These are phyloP conservation scores for Colletotrichum caudatum DNA, from an alignment of 2,329 filamentous ascomycete species.

Conservation along the genomic window DNA sequence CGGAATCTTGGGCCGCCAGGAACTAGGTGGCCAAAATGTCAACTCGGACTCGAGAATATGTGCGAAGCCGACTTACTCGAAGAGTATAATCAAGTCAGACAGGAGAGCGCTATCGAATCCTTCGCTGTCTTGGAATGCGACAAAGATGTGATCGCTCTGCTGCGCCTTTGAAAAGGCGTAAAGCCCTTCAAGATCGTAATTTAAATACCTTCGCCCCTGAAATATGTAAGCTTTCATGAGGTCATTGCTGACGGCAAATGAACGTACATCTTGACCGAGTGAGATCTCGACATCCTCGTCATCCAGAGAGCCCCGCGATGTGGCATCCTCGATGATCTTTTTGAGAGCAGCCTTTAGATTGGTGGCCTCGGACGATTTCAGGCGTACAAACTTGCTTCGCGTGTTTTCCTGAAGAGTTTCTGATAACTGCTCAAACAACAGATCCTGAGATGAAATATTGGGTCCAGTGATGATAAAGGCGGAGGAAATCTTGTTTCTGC, in stretches of 20 bases:
- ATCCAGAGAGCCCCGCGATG: slow-evolving; percentile 55
- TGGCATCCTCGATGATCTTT: slow-evolving; percentile 77
- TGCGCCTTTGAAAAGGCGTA: slow-evolving; percentile 68
- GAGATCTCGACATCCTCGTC: slow-evolving; percentile 66
- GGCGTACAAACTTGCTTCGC: slow-evolving; percentile 69
- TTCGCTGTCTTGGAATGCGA: slow-evolving; percentile 85
- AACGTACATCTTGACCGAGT: slow-evolving; percentile 61
- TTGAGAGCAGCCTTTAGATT: slow-evolving; percentile 81
- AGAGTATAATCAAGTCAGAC: slow-evolving; percentile 75
- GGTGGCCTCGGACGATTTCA: slow-evolving; percentile 77
- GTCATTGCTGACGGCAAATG: neutral
- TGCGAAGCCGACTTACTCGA: slow-evolving; percentile 64
- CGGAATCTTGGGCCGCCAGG: slow-evolving; percentile 80
- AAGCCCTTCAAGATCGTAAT: slow-evolving; percentile 83
- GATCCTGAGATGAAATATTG: slow-evolving; percentile 79
- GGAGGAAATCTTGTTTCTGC: slow-evolving; percentile 68
- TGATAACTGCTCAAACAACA: slow-evolving; percentile 78
- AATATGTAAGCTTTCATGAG: slow-evolving; percentile 39
- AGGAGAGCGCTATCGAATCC: slow-evolving; percentile 81
- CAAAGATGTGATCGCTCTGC: slow-evolving; percentile 69
- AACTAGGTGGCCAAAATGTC: slow-evolving; percentile 46
- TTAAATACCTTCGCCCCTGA: slow-evolving; percentile 74
- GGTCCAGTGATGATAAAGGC: slow-evolving; percentile 83
- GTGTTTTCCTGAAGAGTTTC: slow-evolving; percentile 62
- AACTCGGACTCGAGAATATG: neutral